Evolutionary conservation across 768 basidiomycete genomes (phyloP).

Genomic region (Gautieria morchelliformis): DNA sequence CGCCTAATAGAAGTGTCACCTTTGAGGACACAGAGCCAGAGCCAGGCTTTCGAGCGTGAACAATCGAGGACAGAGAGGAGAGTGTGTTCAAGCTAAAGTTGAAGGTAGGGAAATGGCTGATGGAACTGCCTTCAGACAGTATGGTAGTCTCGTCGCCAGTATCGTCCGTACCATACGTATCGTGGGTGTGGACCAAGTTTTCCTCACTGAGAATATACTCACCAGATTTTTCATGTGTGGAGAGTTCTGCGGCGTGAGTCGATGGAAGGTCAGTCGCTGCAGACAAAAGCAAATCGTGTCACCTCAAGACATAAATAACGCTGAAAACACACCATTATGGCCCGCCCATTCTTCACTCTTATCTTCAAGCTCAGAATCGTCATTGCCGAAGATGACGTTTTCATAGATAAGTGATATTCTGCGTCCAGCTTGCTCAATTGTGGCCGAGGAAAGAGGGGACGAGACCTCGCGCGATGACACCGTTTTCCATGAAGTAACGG

Average conservation of each 20-base stretch:
- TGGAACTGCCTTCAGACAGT: slow-evolving; percentile 55
- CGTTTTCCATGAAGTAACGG: neutral
- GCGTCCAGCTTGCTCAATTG: slow-evolving; percentile 56
- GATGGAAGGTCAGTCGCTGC: neutral
- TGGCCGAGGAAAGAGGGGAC: slow-evolving; percentile 34
- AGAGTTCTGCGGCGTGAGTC: slow-evolving; percentile 1
- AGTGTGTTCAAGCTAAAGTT: slow-evolving; percentile 60
- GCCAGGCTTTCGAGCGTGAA: slow-evolving; percentile 18
- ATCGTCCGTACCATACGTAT: neutral
- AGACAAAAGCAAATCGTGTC: too few species aligned
- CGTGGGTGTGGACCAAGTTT: neutral
- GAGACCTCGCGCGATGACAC: neutral
- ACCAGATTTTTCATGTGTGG: neutral
- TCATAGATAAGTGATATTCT: slow-evolving; percentile 62
- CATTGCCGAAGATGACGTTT: slow-evolving; percentile 58
- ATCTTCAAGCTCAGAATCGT: slow-evolving; percentile 25
- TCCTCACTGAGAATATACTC: neutral
- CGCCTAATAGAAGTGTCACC: slow-evolving; percentile 51
- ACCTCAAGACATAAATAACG: neutral
- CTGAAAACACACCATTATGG: slow-evolving; percentile 10
- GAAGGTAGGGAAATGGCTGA: slow-evolving; percentile 64
- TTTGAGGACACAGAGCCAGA: slow-evolving; percentile 33
- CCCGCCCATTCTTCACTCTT: slow-evolving; percentile 15
- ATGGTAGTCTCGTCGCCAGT: slow-evolving; percentile 1
- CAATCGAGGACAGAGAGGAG: slow-evolving; percentile 36